Evolutionary conservation across 768 basidiomycete genomes (phyloP), one percentile per base, ranked within the genome.

Genomic region (Butyriboletus loyo): DNA sequence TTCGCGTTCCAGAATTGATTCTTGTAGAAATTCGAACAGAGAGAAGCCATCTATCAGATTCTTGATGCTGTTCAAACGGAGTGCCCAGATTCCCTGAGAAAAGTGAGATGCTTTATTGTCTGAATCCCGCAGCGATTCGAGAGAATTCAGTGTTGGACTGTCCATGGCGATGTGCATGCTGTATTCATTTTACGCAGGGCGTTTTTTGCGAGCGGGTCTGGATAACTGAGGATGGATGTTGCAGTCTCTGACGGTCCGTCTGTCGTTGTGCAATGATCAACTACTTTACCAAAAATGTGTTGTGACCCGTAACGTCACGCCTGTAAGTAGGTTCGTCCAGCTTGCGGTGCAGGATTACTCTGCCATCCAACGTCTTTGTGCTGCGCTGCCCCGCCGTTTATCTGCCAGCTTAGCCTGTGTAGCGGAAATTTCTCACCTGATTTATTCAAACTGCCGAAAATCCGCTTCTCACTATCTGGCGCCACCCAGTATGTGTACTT

Each of bases 271-370:
- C 63, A 65, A 66, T 65, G 64, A 65, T 65, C 64, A 65, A 67
- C 64, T 65, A 67, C 65, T 53, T 65, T 65, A 67, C 64, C 53
- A 55, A 61, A 65, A 67, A 49, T 32, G 68, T 59, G 45, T 46
- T 53, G 68, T 70, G 68, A 70, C 68, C n/a, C 17, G 66, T 61
- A 65, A 71, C 69, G 71, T 70, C 68, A 70, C 68, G 56, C 57
- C 30, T 39, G 65, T 69, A 72, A 70, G 68, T 70, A 70, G 63
- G 68, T 70, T 70, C 68, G 64, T 66, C 53, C 57, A 47, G 54
- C 62, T 52, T 58, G 57, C 49, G 11, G 56, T 70, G 54, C 57
- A 60, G 55, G 59, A 59, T 63, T 63, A 47, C 61, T 60, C 58
- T 70, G 53, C 30, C 60, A 57, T 57, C 58, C 60, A 47, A 59